These are phyloP conservation scores for Halenospora varia DNA, from an alignment of 495 filamentous ascomycete species.

Conservation along the genomic window DNA sequence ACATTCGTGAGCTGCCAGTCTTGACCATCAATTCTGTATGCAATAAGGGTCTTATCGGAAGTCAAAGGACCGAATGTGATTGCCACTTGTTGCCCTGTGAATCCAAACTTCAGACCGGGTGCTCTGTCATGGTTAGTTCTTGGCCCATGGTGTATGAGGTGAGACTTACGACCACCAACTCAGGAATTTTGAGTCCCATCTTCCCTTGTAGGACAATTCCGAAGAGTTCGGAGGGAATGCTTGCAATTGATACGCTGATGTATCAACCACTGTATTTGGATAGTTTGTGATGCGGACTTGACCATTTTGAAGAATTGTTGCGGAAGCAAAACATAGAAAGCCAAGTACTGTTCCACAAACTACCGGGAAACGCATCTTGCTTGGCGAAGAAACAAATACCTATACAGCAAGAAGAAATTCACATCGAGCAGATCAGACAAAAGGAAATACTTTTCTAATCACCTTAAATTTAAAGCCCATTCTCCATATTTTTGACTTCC, in stretches of 20 bases:
- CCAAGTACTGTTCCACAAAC: background rate
- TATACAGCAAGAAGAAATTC: background rate
- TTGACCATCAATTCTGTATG: slow-evolving; percentile 57
- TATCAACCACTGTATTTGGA: slow-evolving; percentile 42
- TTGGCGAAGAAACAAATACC: background rate
- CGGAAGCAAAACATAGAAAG: slow-evolving; percentile 17
- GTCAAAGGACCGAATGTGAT: slow-evolving; percentile 60
- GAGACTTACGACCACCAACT: slow-evolving; percentile 59
- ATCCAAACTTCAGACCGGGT: slow-evolving; percentile 60
- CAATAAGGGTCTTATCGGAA: slow-evolving; percentile 50
- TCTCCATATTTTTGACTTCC: no score
- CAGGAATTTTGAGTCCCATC: slow-evolving; percentile 63
- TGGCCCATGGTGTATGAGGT: background rate
- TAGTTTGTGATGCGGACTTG: slow-evolving; percentile 46
- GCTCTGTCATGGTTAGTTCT: slow-evolving; percentile 31
- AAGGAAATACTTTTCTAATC: no score
- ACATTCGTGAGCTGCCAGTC: slow-evolving; percentile 70
- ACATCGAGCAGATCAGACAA: no score
- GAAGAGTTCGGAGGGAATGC: slow-evolving; percentile 51
- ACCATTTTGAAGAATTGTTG: slow-evolving; percentile 61
- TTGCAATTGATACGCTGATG: slow-evolving; percentile 31
- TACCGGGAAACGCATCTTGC: slow-evolving; percentile 17
- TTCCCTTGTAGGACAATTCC: slow-evolving; percentile 65
- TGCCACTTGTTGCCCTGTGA: slow-evolving; percentile 59
- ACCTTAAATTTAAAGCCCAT: no score